These are phyloP conservation scores for Trametes elegans DNA, from an alignment of 768 basidiomycete genomes.

Conservation along the genomic window DNA sequence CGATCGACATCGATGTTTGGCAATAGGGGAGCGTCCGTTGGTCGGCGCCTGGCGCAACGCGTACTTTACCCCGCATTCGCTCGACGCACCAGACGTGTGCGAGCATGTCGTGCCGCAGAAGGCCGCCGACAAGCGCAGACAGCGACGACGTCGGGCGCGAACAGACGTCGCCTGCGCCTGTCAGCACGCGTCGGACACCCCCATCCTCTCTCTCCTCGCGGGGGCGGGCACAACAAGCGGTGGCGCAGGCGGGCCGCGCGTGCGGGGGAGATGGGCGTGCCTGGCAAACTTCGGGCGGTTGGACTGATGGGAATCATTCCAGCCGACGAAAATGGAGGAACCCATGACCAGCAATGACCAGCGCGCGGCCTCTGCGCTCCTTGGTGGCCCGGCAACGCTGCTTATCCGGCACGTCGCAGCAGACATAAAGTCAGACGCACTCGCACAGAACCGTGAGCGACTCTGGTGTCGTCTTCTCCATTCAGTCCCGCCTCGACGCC, in stretches of 20 bases:
- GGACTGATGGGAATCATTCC: constrained; percentile 6
- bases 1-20: background rate
- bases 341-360: background rate
- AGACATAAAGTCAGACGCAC: background rate
- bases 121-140: too few relatives aligned
- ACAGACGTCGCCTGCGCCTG: background rate
- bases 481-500: background rate
- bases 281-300: background rate
- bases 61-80: background rate
- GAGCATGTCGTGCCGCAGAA: too few relatives aligned
- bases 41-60: background rate
- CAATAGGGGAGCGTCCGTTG: background rate
- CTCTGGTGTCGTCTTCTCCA: background rate
- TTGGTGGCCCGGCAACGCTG: background rate
- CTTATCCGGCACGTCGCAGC: constrained; percentile 6
- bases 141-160: background rate
- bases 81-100: too few relatives aligned
- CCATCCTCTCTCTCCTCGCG: too few relatives aligned
- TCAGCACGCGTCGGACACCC: background rate
- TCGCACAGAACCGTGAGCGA: background rate
- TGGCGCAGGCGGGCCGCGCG: too few relatives aligned
- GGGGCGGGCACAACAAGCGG: background rate
- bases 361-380: background rate
- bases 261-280: constrained; percentile 6
- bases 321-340: background rate